Base-by-base conservation (phyloP, 2,329 filamentous ascomycete species). In the Herpomyces periplanetae region DNA sequence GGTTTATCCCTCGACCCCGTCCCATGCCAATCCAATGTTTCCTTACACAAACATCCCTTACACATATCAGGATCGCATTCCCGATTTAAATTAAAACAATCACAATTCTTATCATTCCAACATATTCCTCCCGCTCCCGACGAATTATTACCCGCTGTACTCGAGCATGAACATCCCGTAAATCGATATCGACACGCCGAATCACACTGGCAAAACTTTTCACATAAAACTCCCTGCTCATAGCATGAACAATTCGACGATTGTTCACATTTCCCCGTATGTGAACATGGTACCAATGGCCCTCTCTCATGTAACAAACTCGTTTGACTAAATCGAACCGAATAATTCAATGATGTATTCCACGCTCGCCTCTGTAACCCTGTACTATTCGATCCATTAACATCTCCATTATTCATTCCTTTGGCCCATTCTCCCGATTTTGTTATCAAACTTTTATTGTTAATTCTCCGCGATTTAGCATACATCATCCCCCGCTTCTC, bases 1-100 rank as follows among this genome's bases (percentile, higher is more conserved):
- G 61, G 62, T n/a, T n/a, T n/a, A n/a, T n/a, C n/a, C n/a, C n/a
- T n/a, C n/a, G n/a, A n/a, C n/a, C n/a, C n/a, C n/a, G n/a, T n/a
- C n/a, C n/a, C n/a, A n/a, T n/a, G n/a, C n/a, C n/a, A n/a, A 29
- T 73, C 55, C 3, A 65, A 49, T 2, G 63, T 48, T 23, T 65
- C 53, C 5, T 42, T 32, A 0, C 59, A 62, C 11, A 65, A 65
- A 27, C 68, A 80, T 5, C 42, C 45, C 8, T 46, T 46, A 30
- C 68, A 84, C 6, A 75, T 43, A 23, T 62, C 54, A 2, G 65
- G 56, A 28, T 80, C 68, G 30, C 68, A 84, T 37, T 84, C 68
- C 15, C 68, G 51, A 27, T 65, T 62, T 20, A 68, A 44, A 28
- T 51, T 45, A 9, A 56, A 44, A 29, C 68, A 84, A 7, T 62